Evolutionary conservation across 2,329 filamentous ascomycete genomes (phyloP).

Genomic region (Ophiocordyceps camponoti-rufipedis): DNA sequence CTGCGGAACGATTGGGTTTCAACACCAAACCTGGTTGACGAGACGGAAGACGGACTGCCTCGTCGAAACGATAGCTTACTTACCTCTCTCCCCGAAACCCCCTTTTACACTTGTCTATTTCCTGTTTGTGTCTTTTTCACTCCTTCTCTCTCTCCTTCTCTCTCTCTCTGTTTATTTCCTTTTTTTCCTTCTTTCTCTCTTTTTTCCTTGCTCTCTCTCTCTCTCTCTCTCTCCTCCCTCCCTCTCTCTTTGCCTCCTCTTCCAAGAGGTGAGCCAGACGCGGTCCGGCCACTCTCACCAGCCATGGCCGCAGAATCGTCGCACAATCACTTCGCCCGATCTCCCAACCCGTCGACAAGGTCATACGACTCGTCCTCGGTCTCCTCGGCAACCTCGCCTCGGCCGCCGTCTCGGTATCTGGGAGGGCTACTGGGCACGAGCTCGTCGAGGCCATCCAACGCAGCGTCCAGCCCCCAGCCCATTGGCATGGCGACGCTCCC

Average conservation of each 20-base stretch:
- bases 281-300: neutral
- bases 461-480: slow-evolving; percentile 29
- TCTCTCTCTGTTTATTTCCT: neutral
- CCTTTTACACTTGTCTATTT: neutral
- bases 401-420: slow-evolving; percentile 32
- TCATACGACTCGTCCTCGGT: slow-evolving; percentile 48
- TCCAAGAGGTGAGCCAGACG: neutral
- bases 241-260: neutral
- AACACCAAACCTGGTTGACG: slow-evolving; percentile 4
- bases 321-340: slow-evolving; percentile 40
- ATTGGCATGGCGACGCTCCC: slow-evolving; percentile 34
- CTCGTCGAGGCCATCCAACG: slow-evolving; percentile 25
- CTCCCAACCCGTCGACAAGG: slow-evolving; percentile 40
- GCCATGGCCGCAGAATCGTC: slow-evolving; percentile 31
- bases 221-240: neutral
- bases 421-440: slow-evolving; percentile 32
- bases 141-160: neutral
- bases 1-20: slow-evolving; percentile 3
- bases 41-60: slow-evolving; percentile 3
- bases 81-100: neutral
- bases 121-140: neutral
- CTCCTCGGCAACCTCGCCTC: slow-evolving; percentile 42
- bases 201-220: neutral
- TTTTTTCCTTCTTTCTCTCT: neutral
- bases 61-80: neutral